Percentiles rank a stretch among this genome's conserved stretches.
These are phyloP conservation scores for Colletotrichum higginsianum DNA, from an alignment of 2,329 filamentous ascomycete genomes.

Conservation along the genomic window DNA sequence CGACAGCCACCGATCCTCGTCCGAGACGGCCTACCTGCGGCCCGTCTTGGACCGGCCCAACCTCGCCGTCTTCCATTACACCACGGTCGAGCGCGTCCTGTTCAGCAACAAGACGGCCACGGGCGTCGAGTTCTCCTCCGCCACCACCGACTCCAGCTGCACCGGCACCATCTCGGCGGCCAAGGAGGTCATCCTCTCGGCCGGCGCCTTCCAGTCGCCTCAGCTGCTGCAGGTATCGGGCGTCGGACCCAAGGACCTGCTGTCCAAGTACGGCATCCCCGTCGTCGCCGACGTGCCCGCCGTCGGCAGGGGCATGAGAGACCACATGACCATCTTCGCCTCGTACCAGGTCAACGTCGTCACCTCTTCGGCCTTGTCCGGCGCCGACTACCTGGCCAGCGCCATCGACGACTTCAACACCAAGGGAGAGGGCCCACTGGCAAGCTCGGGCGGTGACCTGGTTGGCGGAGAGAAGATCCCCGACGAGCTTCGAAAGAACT, in stretches of 20 bases:
- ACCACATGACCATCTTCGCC: neutral
- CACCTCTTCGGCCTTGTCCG: neutral
- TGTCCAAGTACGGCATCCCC: neutral
- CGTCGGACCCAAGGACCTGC: neutral
- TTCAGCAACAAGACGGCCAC: neutral
- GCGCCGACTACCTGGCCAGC: neutral
- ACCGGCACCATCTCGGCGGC: neutral
- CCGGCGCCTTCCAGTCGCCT: neutral
- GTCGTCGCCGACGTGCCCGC: neutral
- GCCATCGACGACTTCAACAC: neutral
- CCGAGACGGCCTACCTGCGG: neutral
- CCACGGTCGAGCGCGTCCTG: neutral
- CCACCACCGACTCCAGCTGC: neutral
- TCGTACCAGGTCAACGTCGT: neutral
- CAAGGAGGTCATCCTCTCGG: constrained; percentile 1
- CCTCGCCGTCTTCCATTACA: neutral
- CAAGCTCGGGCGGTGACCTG: neutral
- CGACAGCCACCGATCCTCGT: neutral
- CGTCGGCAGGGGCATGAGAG: neutral
- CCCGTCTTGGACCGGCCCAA: neutral
- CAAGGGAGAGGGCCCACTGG: neutral
- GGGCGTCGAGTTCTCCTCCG: neutral
- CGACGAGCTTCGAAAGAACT: neutral
- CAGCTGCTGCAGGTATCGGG: neutral
- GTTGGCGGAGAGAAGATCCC: neutral